Conservation (phyloP, 179 eudicot genomes). For the Drosera spatulata region DNA sequence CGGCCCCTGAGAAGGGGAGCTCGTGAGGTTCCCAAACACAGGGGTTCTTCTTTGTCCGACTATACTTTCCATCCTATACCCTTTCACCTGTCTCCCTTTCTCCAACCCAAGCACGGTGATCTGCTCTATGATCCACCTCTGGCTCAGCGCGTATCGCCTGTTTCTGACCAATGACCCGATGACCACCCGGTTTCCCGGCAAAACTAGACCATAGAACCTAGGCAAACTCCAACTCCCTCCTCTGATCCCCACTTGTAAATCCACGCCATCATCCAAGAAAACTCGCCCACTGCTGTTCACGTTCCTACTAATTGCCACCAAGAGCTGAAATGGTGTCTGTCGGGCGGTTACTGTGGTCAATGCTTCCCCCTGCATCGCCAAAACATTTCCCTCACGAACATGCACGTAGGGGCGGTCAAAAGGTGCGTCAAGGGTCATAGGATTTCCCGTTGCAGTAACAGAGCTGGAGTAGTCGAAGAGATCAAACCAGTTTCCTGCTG, state of each 20-base stretch:
- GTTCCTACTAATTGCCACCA: constrained; percentile 33
- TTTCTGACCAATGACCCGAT: constrained; percentile 42
- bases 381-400: constrained; percentile 54
- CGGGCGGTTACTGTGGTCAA: constrained; percentile 60
- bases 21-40: constrained; percentile 4
- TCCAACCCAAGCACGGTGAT: constrained; percentile 50
- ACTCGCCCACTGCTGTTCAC: constrained; percentile 44
- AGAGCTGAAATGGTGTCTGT: constrained; percentile 43
- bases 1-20: constrained; percentile 3
- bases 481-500: constrained; percentile 73
- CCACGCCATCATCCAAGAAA: constrained; percentile 74
- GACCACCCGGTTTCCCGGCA: constrained; percentile 11
- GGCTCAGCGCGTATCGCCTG: constrained; percentile 39
- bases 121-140: constrained; percentile 39
- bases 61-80: background rate
- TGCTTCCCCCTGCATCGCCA: constrained; percentile 68
- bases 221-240: constrained; percentile 49
- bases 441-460: constrained; percentile 19
- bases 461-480: constrained; percentile 49
- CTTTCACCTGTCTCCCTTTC: constrained; percentile 13
- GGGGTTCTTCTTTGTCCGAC: constrained; percentile 1
- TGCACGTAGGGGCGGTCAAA: constrained; percentile 61
- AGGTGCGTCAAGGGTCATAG: constrained; percentile 43
- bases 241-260: constrained; percentile 34
- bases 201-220: constrained; percentile 21